These are phyloP conservation scores for Candida sanyiensis DNA, from an alignment of 805 yeast genomes.

Conservation along the genomic window DNA sequence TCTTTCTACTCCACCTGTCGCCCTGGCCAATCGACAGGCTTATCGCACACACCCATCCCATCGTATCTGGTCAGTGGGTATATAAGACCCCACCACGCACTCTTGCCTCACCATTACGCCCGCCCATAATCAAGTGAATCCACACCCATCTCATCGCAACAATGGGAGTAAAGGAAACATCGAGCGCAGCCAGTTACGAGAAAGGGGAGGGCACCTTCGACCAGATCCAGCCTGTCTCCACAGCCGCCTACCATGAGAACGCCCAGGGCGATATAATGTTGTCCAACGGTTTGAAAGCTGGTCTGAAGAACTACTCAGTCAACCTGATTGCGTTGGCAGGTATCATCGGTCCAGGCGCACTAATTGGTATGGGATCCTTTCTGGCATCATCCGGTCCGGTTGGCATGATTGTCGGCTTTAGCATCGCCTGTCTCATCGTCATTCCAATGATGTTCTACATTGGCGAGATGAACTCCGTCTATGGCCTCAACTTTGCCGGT, in stretches of 20 bases:
- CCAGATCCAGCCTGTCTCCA: not conserved
- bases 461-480: conserved; percentile 51
- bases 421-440: conserved; percentile 47
- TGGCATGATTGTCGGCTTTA: conserved; percentile 46
- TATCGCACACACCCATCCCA: too few species aligned
- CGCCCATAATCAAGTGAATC: not conserved
- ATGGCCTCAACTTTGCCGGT: conserved; percentile 49
- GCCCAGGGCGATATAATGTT: conserved; percentile 26
- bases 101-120: too few species aligned
- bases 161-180: conserved; percentile 4
- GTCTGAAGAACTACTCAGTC: conserved; percentile 44
- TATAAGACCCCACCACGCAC: too few species aligned
- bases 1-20: not conserved
- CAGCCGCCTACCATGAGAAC: conserved; percentile 16
- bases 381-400: conserved; percentile 47
- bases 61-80: too few species aligned
- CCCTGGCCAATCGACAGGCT: not conserved
- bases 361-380: conserved; percentile 50
- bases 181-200: not conserved
- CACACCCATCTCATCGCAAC: not conserved
- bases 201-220: conserved; percentile 2
- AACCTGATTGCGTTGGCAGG: conserved; percentile 51
- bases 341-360: conserved; percentile 54
- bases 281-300: conserved; percentile 36
- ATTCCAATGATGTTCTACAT: conserved; percentile 49